Evolutionary conservation across 1,284 basidiomycete species (phyloP).

Genomic region (Microbotryum intermedium): DNA sequence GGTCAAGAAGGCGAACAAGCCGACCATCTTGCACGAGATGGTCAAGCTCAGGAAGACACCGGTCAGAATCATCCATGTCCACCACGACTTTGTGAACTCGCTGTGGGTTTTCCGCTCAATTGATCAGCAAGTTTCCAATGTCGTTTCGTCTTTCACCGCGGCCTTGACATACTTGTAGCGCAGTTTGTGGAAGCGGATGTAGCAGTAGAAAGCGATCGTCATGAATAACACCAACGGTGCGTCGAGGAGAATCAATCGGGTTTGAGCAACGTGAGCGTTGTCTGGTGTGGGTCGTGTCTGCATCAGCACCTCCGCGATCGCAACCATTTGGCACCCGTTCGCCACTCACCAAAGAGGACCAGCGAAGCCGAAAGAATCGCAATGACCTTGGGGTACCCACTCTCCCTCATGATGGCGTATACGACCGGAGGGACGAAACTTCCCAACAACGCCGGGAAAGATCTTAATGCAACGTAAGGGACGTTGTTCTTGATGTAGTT

Average conservation of each 20-base stretch:
- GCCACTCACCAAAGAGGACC: constrained; percentile 64
- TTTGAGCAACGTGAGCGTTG: constrained; percentile 92
- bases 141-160: neutral
- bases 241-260: constrained; percentile 90
- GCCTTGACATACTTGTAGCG: constrained; percentile 63
- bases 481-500: constrained; percentile 78
- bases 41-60: constrained; percentile 90
- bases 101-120: constrained; percentile 41
- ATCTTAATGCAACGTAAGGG: constrained; percentile 87
- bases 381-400: constrained; percentile 83
- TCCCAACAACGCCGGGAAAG: constrained; percentile 81
- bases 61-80: constrained; percentile 85
- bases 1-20: constrained; percentile 79
- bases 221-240: constrained; percentile 94
- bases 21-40: constrained; percentile 97
- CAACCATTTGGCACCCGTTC: neutral
- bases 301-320: neutral
- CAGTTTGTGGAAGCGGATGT: constrained; percentile 89
- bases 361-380: constrained; percentile 78
- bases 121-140: neutral
- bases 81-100: constrained; percentile 82
- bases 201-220: constrained; percentile 85
- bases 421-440: constrained; percentile 82
- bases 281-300: constrained; percentile 47
- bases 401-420: constrained; percentile 95